phyloP scores from a whole-genome alignment of 2,329 filamentous ascomycete genomes.

The Trichoderma guizhouense region DNA sequence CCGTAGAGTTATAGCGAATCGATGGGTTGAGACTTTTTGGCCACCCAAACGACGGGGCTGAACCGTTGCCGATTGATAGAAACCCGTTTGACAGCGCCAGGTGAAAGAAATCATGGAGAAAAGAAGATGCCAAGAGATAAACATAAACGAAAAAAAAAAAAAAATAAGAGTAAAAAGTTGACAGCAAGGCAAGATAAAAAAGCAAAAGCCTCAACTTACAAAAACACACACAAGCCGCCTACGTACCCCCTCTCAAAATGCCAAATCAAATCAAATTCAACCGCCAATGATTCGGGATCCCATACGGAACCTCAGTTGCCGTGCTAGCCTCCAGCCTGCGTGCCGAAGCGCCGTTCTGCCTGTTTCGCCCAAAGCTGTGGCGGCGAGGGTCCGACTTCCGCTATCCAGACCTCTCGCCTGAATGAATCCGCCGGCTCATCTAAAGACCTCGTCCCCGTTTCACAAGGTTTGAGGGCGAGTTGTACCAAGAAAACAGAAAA shows the following conservation, averaged over 20 bases:
- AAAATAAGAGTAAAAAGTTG: no score
- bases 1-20: not conserved
- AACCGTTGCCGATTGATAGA: not conserved
- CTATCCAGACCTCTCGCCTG: not conserved
- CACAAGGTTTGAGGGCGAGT: not conserved
- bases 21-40: not conserved
- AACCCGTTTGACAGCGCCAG: no score
- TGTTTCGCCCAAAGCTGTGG: not conserved
- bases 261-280: not conserved
- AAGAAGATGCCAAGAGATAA: no score
- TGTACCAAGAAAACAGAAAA: not conserved
- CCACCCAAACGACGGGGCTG: not conserved
- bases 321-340: not conserved
- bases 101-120: no score
- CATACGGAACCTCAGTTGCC: not conserved
- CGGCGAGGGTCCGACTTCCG: not conserved
- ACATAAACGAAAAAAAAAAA: no score
- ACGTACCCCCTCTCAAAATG: not conserved
- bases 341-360: constrained; percentile 4
- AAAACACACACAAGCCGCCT: not conserved
- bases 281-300: not conserved
- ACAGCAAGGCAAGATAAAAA: no score
- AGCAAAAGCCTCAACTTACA: not conserved
- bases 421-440: not conserved
- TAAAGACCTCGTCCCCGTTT: not conserved